Base-by-base conservation (phyloP, 192 early-diverging fungal species). In the Coemansia aciculifera region DNA sequence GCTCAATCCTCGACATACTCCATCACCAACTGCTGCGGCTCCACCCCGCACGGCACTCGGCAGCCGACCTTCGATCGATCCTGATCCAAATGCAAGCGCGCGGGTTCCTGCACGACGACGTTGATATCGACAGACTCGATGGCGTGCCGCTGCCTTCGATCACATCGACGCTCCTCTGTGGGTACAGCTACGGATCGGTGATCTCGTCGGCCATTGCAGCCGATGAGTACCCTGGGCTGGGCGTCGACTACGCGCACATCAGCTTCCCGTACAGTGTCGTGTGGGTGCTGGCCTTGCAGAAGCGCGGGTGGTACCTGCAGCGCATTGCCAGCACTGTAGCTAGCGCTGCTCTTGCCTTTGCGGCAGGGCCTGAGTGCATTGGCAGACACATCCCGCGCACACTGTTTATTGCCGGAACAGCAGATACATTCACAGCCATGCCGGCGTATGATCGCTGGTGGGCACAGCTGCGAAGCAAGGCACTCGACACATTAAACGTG, bases 171-270 rank as follows among this genome's bases (percentile, higher is more conserved):
- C 73, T 83, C 27, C 62, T 83, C 37, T 78, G 76, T 42, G 81
- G 81, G 15, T 83, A 83, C 77, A 83, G 81, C 81, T 83, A 83
- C 62, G 81, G 81, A 39, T 34, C 81, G 8, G 69, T 78, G 59
- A 63, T 83, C 43, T 69, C 73, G 23, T 64, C 73, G 3, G 62
- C 67, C 9, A 36, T 83, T 36, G 52, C 67, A 21, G 63, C 81
- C 15, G 59, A 27, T 24, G 75, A 78, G 56, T 83, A 75, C 49
- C 73, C 77, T 7, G 52, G 24, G 57, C 73, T 83, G 36, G 56
- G 42, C 69, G 48, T 83, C 42, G 81, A 83, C 73, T 78, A 79
- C 43, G 73, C 77, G n/a, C 63, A 64, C 54, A 67, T 83, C 63
- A 79, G 77, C 69, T 78, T 67, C 43, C 81, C 81, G 4, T 83